These are phyloP conservation scores for Aureobasidium mangrovei DNA, from an alignment of 2,329 filamentous ascomycete genomes.

Conservation along the genomic window DNA sequence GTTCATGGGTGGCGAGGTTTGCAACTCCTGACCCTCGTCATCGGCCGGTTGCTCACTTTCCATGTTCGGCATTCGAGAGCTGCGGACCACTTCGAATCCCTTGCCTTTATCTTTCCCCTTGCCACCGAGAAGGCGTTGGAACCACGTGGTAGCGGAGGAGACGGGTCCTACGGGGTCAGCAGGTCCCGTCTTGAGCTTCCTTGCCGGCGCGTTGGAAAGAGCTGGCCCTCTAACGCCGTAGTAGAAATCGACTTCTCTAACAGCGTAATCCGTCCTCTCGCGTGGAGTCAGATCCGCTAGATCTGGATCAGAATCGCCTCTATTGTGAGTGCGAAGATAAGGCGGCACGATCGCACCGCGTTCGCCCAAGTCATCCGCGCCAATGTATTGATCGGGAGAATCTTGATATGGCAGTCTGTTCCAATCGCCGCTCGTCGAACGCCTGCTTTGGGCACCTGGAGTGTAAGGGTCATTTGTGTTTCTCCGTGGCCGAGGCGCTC, in stretches of 20 bases:
- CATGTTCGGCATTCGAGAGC: slow-evolving; percentile 72
- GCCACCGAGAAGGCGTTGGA: slow-evolving; percentile 67
- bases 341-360: slow-evolving; percentile 44
- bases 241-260: slow-evolving; percentile 93
- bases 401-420: slow-evolving; percentile 38
- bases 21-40: slow-evolving; percentile 26
- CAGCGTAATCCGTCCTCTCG: slow-evolving; percentile 75
- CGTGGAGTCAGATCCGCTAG: slow-evolving; percentile 37
- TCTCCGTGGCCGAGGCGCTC: slow-evolving; percentile 65
- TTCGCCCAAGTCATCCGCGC: slow-evolving; percentile 26
- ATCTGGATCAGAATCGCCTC: slow-evolving; percentile 46
- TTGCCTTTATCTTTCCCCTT: slow-evolving; percentile 93
- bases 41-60: slow-evolving; percentile 54
- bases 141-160: slow-evolving; percentile 81
- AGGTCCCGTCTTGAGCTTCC: slow-evolving; percentile 85
- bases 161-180: slow-evolving; percentile 90
- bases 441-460: slow-evolving; percentile 35
- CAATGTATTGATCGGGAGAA: slow-evolving; percentile 29
- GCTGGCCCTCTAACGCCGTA: slow-evolving; percentile 87
- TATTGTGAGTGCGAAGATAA: slow-evolving; percentile 41
- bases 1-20: slow-evolving; percentile 26
- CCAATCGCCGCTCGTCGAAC: slow-evolving; percentile 36
- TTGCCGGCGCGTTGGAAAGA: slow-evolving; percentile 61
- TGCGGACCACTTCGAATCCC: slow-evolving; percentile 93
- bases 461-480: slow-evolving; percentile 48